Conservation (phyloP, 164 flowering plant species). For the Vitis rotundifolia region DNA sequence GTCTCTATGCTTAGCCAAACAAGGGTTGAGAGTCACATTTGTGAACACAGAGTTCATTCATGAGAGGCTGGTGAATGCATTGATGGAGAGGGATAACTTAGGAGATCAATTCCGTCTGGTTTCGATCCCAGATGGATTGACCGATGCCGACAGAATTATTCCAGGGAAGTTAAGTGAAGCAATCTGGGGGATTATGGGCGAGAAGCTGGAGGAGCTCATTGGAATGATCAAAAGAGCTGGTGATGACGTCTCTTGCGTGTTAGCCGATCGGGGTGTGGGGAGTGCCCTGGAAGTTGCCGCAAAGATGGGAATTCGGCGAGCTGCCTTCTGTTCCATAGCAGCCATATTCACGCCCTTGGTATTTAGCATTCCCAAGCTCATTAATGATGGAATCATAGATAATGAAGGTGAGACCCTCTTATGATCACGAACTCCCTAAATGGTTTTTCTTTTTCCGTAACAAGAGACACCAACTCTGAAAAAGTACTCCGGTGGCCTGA, state of each 20-base stretch:
- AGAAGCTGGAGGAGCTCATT: conserved; percentile 26
- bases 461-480: no score
- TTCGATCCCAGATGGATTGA: conserved; percentile 37
- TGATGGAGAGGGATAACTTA: not conserved
- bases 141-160: conserved; percentile 21
- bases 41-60: conserved; percentile 27
- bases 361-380: no score
- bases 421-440: no score
- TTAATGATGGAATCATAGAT: no score
- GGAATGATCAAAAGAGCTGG: conserved; percentile 11
- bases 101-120: conserved; percentile 12
- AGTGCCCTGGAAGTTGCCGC: conserved; percentile 30
- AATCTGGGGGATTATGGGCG: conserved; percentile 16
- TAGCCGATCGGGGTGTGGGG: conserved; percentile 26
- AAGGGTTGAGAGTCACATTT: conserved; percentile 29
- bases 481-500: no score
- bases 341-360: conserved; percentile 4
- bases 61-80: not conserved
- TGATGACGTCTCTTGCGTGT: conserved; percentile 24
- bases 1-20: conserved; percentile 18
- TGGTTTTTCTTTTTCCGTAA: no score
- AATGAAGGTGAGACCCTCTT: not conserved
- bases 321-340: conserved; percentile 31
- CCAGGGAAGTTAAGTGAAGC: conserved; percentile 12
- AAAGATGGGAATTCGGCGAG: conserved; percentile 26